These are phyloP conservation scores for Schoenoplectus triqueter DNA, from an alignment of 202 grass and related monocot genomes.

Conservation along the genomic window DNA sequence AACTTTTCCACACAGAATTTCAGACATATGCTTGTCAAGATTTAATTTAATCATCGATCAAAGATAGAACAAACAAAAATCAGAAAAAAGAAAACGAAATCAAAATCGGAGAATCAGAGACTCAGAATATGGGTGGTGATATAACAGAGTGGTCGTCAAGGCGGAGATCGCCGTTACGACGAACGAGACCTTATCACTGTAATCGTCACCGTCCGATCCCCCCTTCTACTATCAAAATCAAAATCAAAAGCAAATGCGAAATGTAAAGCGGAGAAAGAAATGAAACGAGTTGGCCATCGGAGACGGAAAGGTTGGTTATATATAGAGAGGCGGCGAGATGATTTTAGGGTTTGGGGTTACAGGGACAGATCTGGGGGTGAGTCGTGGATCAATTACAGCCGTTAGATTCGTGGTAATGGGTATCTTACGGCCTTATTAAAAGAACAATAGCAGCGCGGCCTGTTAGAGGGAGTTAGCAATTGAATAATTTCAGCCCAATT, in stretches of 20 bases:
- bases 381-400: neutral
- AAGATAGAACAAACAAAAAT: neutral
- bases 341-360: constrained; percentile 53
- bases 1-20: constrained; percentile 44
- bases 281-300: neutral
- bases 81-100: neutral
- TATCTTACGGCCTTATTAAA: neutral
- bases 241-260: neutral
- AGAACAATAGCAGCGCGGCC: neutral
- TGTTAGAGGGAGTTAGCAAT: neutral
- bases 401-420: neutral
- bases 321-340: constrained; percentile 48
- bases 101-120: neutral
- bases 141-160: constrained; percentile 98
- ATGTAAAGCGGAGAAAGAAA: too few species aligned
- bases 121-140: constrained; percentile 99
- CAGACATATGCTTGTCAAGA: constrained; percentile 54
- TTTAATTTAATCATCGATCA: constrained; percentile 44
- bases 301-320: neutral
- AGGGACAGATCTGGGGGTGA: neutral
- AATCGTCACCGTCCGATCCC: constrained; percentile 62
- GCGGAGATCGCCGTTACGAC: constrained; percentile 89
- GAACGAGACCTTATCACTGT: constrained; percentile 84
- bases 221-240: neutral
- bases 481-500: neutral